Evolutionary conservation across 1,284 basidiomycete species (phyloP).

Genomic region (Cryptococcus sp.): DNA sequence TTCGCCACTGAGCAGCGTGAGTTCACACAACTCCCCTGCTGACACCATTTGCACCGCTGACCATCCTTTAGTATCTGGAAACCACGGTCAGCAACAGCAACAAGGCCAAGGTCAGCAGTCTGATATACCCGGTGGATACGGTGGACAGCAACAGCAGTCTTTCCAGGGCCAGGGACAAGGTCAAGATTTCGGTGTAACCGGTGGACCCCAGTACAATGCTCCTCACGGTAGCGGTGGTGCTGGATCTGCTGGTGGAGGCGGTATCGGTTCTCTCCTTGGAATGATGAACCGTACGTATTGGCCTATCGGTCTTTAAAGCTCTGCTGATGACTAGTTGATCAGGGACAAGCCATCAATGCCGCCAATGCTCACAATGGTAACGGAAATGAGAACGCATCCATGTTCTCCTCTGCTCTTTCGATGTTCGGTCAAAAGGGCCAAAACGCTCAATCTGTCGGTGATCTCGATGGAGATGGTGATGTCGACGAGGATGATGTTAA

Average conservation of each 20-base stretch:
- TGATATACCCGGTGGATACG: neutral
- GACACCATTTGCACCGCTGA: neutral
- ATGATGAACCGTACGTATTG: neutral
- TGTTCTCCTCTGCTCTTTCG: constrained; percentile 29
- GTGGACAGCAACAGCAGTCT: constrained; percentile 9
- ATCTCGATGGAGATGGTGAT: constrained; percentile 20
- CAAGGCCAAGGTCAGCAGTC: constrained; percentile 4
- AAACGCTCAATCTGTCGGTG: constrained; percentile 6
- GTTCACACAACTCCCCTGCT: neutral
- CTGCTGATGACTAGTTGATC: constrained; percentile 33
- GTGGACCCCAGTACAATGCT: constrained; percentile 36
- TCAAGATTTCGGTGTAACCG: constrained; percentile 20
- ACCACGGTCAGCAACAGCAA: neutral
- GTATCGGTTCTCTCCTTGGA: constrained; percentile 7
- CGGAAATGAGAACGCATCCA: constrained; percentile 32
- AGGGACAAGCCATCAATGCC: constrained; percentile 31
- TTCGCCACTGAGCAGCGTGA: constrained; percentile 9
- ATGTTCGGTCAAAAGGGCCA: constrained; percentile 28
- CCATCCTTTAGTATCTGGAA: neutral
- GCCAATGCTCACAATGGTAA: constrained; percentile 41
- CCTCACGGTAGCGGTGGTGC: constrained; percentile 34
- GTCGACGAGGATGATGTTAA: constrained; percentile 63
- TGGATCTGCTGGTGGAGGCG: constrained; percentile 11
- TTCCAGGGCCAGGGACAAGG: constrained; percentile 9
- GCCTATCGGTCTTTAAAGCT: neutral